phyloP scores from a whole-genome alignment of 139 green algal genomes.

The Micractinium conductrix region DNA sequence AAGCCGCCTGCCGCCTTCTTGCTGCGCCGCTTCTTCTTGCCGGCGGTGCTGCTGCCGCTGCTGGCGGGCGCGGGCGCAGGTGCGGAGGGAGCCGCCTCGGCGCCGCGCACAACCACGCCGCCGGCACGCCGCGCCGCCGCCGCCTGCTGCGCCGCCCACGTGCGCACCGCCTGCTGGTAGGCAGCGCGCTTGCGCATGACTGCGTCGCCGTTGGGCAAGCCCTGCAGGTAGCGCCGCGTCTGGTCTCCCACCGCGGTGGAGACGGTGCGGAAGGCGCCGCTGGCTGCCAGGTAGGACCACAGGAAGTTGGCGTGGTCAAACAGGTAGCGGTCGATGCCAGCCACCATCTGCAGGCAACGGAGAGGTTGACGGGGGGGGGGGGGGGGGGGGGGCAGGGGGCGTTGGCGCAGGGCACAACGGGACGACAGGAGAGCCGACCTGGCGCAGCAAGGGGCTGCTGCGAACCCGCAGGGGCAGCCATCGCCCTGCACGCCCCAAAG shows the following conservation, averaged over 20 bases:
- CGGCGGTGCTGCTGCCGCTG: slow-evolving; percentile 1
- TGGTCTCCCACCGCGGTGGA: slow-evolving; percentile 50
- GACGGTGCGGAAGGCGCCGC: slow-evolving; percentile 38
- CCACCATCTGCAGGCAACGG: slow-evolving; percentile 73
- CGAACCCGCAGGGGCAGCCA: neutral
- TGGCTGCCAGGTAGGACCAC: slow-evolving; percentile 74
- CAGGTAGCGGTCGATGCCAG: slow-evolving; percentile 90
- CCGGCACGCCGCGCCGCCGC: neutral
- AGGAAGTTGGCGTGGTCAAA: slow-evolving; percentile 82
- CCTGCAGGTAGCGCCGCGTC: slow-evolving; percentile 48
- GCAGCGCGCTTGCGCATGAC: neutral
- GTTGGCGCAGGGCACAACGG: neutral
- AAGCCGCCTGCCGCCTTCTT: slow-evolving; percentile 27
- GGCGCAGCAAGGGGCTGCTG: neutral
- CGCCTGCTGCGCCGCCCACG: slow-evolving; percentile 24
- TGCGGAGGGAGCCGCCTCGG: neutral
- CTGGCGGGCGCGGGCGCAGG: neutral
- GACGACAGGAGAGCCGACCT: neutral
- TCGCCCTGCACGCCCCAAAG: neutral
- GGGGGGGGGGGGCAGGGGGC: neutral
- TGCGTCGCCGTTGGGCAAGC: slow-evolving; percentile 29
- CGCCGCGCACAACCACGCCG: slow-evolving; percentile 4
- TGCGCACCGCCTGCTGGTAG: neutral
- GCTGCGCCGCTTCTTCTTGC: slow-evolving; percentile 24
- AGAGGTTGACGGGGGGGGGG: neutral